Conservation (phyloP, 2,329 filamentous ascomycete genomes). For the Lachnellula hyalina region DNA sequence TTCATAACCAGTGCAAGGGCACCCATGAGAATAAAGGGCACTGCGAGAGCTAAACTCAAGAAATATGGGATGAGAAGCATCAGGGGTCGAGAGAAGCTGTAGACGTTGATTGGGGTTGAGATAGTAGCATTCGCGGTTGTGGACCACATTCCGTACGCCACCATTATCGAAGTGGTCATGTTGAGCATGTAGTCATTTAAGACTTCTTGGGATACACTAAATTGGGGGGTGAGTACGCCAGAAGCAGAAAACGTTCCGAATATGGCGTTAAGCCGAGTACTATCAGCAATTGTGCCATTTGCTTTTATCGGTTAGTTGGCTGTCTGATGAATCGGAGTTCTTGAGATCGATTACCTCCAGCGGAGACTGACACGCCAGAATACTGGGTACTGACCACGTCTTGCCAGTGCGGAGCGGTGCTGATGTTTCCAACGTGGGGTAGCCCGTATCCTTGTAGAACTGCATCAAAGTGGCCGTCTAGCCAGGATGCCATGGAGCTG, state of each 20-base stretch:
- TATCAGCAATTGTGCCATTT: conserved; percentile 10
- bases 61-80: conserved; percentile 22
- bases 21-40: conserved; percentile 20
- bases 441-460: background rate
- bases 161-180: conserved; percentile 16
- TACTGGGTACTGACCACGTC: background rate
- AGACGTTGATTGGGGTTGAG: conserved; percentile 12
- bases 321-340: too few species aligned
- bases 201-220: conserved; percentile 13
- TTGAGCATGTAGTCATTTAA: conserved; percentile 22
- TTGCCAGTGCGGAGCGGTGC: background rate
- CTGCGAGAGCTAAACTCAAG: conserved; percentile 6
- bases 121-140: conserved; percentile 14
- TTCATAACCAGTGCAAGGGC: conserved; percentile 12
- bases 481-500: conserved; percentile 5
- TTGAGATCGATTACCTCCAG: background rate
- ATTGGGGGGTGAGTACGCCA: background rate
- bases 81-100: conserved; percentile 17
- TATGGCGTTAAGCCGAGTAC: conserved; percentile 15
- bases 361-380: background rate
- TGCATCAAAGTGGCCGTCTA: conserved; percentile 8
- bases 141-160: conserved; percentile 11
- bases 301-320: background rate
- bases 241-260: conserved; percentile 5
- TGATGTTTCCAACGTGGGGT: too few species aligned